Evolutionary conservation across 139 green algal species (phyloP).

Genomic region (Chlamydomonas schloesseri): DNA sequence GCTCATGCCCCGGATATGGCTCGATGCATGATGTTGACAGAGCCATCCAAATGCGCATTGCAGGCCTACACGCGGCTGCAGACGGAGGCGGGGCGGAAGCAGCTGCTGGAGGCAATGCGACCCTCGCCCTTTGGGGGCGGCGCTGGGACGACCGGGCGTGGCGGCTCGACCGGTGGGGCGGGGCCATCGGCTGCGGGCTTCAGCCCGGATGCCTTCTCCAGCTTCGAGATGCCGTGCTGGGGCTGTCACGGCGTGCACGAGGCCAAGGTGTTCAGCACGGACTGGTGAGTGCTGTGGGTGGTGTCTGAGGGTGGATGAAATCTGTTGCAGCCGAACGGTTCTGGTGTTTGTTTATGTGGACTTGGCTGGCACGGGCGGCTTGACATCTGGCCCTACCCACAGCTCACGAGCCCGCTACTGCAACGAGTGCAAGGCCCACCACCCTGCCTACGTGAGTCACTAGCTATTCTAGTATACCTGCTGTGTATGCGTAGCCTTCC

Average conservation of each 20-base stretch:
- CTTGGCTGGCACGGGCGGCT: too few species aligned
- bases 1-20: too few species aligned
- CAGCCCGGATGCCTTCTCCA: background rate
- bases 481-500: too few species aligned
- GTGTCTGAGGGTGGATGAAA: background rate
- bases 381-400: background rate
- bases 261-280: background rate
- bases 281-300: background rate
- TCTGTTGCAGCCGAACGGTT: too few species aligned
- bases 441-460: background rate
- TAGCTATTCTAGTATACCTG: too few species aligned
- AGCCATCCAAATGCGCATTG: too few species aligned
- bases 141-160: background rate
- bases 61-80: constrained; percentile 29
- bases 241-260: constrained; percentile 3
- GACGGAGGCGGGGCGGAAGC: background rate
- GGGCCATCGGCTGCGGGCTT: too few species aligned
- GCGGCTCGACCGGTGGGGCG: background rate
- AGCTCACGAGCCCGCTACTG: constrained; percentile 37
- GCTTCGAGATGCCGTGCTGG: background rate
- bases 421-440: constrained; percentile 32
- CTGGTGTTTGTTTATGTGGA: too few species aligned
- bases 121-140: background rate
- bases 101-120: background rate
- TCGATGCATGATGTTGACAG: too few species aligned